Conservation (phyloP, 1,139 yeast species). For the Pichia sp. region DNA sequence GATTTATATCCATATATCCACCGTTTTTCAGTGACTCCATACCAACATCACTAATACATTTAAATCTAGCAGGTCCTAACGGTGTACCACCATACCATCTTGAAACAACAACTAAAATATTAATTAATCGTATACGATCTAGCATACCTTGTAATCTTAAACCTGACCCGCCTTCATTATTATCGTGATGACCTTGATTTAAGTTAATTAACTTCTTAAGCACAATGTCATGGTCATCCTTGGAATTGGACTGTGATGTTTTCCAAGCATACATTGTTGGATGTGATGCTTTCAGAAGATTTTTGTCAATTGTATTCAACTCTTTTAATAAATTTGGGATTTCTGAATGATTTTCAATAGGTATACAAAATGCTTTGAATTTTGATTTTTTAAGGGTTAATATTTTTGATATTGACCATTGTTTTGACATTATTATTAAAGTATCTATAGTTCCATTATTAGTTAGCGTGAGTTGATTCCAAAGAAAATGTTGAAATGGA, state of each 20-base stretch:
- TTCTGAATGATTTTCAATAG: constrained; percentile 33
- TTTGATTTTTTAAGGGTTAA: constrained; percentile 46
- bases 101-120: constrained; percentile 55
- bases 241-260: constrained; percentile 30
- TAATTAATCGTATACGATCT: constrained; percentile 40
- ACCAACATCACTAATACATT: constrained; percentile 52
- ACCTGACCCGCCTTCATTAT: constrained; percentile 68
- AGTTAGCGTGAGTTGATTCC: background rate
- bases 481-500: background rate
- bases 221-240: constrained; percentile 7
- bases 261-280: constrained; percentile 69
- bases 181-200: constrained; percentile 52
- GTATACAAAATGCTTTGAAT: constrained; percentile 53
- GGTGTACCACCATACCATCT: constrained; percentile 73
- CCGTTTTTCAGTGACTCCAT: constrained; percentile 35
- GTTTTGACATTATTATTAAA: background rate
- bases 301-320: constrained; percentile 37
- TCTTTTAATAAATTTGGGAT: constrained; percentile 35
- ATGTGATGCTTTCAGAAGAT: constrained; percentile 50
- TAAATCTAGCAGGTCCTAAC: constrained; percentile 56
- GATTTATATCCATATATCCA: constrained; percentile 15
- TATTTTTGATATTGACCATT: constrained; percentile 34
- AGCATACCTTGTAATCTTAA: constrained; percentile 44
- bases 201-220: constrained; percentile 22
- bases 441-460: background rate